These are phyloP conservation scores for Lentinula sp. DNA, from an alignment of 768 basidiomycete genomes.

Conservation along the genomic window DNA sequence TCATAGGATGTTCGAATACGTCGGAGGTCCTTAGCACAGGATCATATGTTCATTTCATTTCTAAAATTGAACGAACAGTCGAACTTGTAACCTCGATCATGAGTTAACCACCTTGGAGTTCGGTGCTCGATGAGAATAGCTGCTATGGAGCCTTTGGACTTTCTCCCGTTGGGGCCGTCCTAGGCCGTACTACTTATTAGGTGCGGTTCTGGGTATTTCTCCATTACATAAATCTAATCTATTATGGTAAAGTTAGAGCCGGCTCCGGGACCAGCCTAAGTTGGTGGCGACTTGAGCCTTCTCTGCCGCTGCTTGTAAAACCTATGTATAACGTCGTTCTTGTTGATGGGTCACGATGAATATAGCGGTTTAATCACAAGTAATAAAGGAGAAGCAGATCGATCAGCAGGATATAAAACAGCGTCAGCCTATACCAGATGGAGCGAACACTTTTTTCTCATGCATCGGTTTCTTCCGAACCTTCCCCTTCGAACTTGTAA, in stretches of 20 bases:
- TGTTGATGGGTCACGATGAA: constrained; percentile 26
- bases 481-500: neutral
- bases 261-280: constrained; percentile 25
- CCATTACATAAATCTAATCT: too few species aligned
- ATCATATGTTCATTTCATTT: constrained; percentile 32
- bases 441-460: constrained; percentile 31
- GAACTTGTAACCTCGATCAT: constrained; percentile 25
- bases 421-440: constrained; percentile 32
- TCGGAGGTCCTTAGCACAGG: constrained; percentile 6
- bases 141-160: constrained; percentile 31
- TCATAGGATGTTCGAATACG: too few species aligned
- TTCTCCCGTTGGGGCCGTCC: constrained; percentile 13
- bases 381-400: constrained; percentile 36
- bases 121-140: constrained; percentile 30
- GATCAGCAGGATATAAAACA: constrained; percentile 36
- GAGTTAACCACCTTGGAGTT: constrained; percentile 34
- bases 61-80: constrained; percentile 25
- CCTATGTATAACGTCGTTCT: constrained; percentile 35
- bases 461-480: constrained; percentile 5
- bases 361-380: constrained; percentile 37
- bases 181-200: neutral
- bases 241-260: constrained; percentile 30
- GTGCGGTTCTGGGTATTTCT: neutral
- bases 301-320: constrained; percentile 29
- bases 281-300: constrained; percentile 37